phyloP scores from a whole-genome alignment of 371 early-diverging fungal species.

The Nosema muscidifuracis region DNA sequence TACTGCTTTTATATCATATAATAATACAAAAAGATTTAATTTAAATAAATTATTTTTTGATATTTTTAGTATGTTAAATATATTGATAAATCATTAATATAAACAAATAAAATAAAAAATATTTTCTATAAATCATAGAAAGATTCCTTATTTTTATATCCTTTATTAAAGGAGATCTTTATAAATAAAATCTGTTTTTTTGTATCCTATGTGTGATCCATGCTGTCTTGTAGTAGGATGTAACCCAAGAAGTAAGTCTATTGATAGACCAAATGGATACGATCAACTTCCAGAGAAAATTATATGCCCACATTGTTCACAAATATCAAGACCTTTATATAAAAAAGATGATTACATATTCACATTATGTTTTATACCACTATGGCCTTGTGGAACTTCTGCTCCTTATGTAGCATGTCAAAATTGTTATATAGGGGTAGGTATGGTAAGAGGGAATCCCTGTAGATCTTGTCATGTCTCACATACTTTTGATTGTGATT shows the following conservation, averaged over 20 bases:
- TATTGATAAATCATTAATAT: too few species aligned
- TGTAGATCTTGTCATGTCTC: constrained; percentile 26
- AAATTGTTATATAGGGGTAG: constrained; percentile 7
- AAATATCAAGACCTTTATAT: constrained; percentile 13
- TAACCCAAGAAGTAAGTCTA: neutral
- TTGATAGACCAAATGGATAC: constrained; percentile 34
- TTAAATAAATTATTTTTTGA: too few species aligned
- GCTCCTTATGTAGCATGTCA: constrained; percentile 36
- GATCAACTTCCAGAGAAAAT: constrained; percentile 31
- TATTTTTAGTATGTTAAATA: too few species aligned
- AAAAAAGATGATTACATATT: constrained; percentile 10
- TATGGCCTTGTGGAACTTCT: constrained; percentile 24
- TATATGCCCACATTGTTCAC: constrained; percentile 33
- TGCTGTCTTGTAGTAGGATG: constrained; percentile 31
- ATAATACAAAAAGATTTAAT: too few species aligned
- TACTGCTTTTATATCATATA: too few species aligned
- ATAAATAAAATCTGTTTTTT: neutral
- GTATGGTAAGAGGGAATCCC: neutral
- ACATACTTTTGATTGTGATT: constrained; percentile 12
- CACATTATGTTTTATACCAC: constrained; percentile 36
- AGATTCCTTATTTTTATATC: too few species aligned
- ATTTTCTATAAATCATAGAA: too few species aligned
- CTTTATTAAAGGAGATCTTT: too few species aligned
- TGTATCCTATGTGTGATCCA: constrained; percentile 1
- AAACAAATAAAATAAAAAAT: too few species aligned